Base-by-base conservation (phyloP, 73 alveolate genomes). In the Blepharisma stoltei region DNA sequence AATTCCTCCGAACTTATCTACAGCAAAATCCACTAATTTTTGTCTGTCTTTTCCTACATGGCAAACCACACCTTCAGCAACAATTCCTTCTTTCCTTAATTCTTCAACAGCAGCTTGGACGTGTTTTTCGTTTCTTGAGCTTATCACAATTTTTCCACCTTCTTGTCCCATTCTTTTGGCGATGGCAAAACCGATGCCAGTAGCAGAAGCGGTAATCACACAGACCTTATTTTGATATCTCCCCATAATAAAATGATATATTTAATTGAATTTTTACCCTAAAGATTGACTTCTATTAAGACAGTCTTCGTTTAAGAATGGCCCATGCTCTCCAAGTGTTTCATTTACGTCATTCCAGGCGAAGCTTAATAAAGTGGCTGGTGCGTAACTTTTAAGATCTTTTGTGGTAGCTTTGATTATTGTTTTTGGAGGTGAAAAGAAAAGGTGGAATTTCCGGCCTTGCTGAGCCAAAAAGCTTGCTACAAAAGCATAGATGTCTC, bases 111-210 rank as follows among this genome's bases (percentile, higher is more conserved):
- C 97, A 48, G 83, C 93, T 50, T 85, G 84, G 21, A 93, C 92
- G 50, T 90, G 83, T 50, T 85, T 78, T 71, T 88, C 78, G 46
- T 90, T 84, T 76, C 98, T 85, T 5, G 97, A 90, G 78, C 90
- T 84, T 18, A 91, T 87, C 68, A 88, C 82, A 32, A 93, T 96
- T 1, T 81, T 81, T 21, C 90, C 98, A 25, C 98, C 98, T 78
- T 93, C 98, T 44, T 76, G 79, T 32, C 95, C 96, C 81, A 93
- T 76, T 70, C 94, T 78, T 83, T 86, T 86, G 49, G 96, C 93
- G 6, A 93, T 93, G n/a, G 93, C 97, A 45, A 85, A 80, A 21
- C 98, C 98, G 37, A 93, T 93, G 23, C 98, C 98, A 25, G 87
- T 77, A 6, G 98, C 87, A 25, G 93, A 81, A 4, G 95, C 98